A percentile compares a stretch with the other conserved stretches of the same genome.
Evolutionary conservation across 164 flowering plant genomes (phyloP).

Genomic region (Chimonanthus salicifolius): DNA sequence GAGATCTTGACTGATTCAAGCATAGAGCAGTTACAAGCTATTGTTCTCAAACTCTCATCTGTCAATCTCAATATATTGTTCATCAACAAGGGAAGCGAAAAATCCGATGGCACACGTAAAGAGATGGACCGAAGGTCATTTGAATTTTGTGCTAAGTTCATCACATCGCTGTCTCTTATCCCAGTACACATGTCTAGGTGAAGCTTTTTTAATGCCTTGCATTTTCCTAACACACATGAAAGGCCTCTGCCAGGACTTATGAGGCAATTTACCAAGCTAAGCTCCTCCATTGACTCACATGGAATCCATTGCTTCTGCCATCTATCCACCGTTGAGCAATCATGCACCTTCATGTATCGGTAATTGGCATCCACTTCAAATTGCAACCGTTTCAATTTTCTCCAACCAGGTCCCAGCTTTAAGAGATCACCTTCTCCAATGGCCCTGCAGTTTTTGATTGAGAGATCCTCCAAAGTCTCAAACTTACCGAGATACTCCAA

Average conservation of each 20-base stretch:
- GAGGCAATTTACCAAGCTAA: constrained; percentile 66
- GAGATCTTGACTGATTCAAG: constrained; percentile 67
- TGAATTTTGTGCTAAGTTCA: constrained; percentile 49
- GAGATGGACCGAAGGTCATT: constrained; percentile 55
- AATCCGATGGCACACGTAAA: constrained; percentile 63
- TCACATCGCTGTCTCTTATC: constrained; percentile 59
- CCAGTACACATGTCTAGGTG: constrained; percentile 82
- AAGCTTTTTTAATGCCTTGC: constrained; percentile 65
- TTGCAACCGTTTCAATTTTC: constrained; percentile 50
- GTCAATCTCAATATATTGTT: constrained; percentile 53
- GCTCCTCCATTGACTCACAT: constrained; percentile 65
- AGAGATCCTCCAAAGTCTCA: constrained; percentile 56
- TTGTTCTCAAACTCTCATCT: constrained; percentile 58
- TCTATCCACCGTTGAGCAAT: constrained; percentile 48
- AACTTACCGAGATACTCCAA: constrained; percentile 69
- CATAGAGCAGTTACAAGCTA: constrained; percentile 55
- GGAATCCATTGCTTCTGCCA: constrained; percentile 66
- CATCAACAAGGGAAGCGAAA: constrained; percentile 44
- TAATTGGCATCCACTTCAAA: constrained; percentile 77
- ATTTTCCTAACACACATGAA: constrained; percentile 58
- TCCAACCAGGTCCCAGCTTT: constrained; percentile 67
- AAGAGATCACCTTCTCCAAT: constrained; percentile 79
- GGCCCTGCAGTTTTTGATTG: constrained; percentile 67
- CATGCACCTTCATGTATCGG: constrained; percentile 67
- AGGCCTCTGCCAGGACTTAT: constrained; percentile 75